Evolutionary conservation across 2,329 filamentous ascomycete genomes (phyloP), one percentile per base, ranked within the genome.

Genomic region (Helotiales sp.): DNA sequence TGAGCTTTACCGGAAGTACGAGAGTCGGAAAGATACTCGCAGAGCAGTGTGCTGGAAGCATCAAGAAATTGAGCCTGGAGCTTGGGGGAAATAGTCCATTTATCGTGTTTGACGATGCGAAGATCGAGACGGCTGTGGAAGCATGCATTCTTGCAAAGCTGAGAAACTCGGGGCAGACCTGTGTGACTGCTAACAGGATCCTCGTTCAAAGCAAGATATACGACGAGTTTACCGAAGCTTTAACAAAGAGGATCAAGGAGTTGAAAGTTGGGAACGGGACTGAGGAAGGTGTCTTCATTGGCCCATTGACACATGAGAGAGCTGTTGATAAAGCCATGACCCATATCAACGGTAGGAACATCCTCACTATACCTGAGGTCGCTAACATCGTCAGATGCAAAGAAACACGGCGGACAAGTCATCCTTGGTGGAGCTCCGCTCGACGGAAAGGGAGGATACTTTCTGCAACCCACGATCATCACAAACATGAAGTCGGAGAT

Each of bases 81-180:
- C 87, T 97, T 1, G 93, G 93, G 50, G 93, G 93, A 44, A 97
- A 97, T 73, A 90, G 92, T 0, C 93, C 93, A 1, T 96, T 96
- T 72, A 96, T 97, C 65, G 91, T 97, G 25, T 97, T 98, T 70
- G 91, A 97, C 68, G 93, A 97, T 70, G 90, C 93, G 19, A 90
- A 97, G 69, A 77, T 98, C 24, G 91, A 96, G 58, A 78, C 79
- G 4, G 93, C 93, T 2, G 91, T 97, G 1, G 77, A 85, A 0
- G 93, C 91, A 25, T 91, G 91, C 50, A 83, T 97, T 51, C 77
- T 86, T 24, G 92, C 85, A 68, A 98, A 97, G 74, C 96, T 97
- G 84, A 88, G 93, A 55, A 91, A 88, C 49, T 95, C 90, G 0
- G 93, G 93, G 30, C 93, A 98, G 63, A 76, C 76, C 1, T 79